Conservation (phyloP, 331 rosid genomes). For the Phaseolus coccineus region DNA sequence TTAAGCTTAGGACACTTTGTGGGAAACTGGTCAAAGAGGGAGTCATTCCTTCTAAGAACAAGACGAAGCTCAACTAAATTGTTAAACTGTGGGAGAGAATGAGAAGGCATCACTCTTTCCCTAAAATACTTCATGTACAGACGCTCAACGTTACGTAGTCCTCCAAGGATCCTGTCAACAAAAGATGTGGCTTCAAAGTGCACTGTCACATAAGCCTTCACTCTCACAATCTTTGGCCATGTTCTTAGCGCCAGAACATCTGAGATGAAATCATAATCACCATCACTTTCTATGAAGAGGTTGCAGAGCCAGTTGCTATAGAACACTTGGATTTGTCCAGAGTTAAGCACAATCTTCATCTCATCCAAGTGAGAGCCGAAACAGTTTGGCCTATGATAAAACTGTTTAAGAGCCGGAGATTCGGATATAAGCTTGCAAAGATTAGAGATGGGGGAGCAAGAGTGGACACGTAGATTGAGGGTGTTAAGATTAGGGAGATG, state of each 20-base stretch:
- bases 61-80: background rate
- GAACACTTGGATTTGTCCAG: no score
- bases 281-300: background rate
- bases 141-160: background rate
- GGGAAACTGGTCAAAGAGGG: no score
- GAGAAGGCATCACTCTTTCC: no score
- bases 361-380: no score
- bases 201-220: no score
- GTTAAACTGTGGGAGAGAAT: background rate
- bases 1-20: no score
- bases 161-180: background rate
- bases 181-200: no score
- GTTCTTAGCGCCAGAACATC: background rate
- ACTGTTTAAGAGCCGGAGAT: background rate
- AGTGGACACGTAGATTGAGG: background rate
- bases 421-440: rapidly evolving
- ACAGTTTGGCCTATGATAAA: background rate
- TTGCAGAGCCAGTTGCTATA: background rate
- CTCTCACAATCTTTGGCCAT: background rate
- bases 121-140: background rate
- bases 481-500: background rate
- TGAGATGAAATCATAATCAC: background rate
- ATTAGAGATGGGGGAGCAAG: background rate
- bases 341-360: background rate
- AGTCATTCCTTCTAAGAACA: no score